Percentiles rank a stretch among this genome's conserved stretches.
These are phyloP conservation scores for Sporothrix mexicana DNA, from an alignment of 2,329 filamentous ascomycete genomes.

Conservation along the genomic window DNA sequence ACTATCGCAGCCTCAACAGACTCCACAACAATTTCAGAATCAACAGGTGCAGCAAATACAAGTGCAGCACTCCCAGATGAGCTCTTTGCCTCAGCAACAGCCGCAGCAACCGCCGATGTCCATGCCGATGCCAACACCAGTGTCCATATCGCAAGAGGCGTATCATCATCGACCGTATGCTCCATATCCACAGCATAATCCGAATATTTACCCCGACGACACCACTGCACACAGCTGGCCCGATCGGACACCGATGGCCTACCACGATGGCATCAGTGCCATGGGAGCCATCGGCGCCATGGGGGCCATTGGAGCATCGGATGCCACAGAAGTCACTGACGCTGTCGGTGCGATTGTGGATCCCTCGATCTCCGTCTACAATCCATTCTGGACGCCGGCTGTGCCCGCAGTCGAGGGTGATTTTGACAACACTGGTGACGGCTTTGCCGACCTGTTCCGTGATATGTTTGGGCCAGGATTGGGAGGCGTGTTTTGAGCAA, in stretches of 20 bases:
- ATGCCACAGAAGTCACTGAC: neutral
- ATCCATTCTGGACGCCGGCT: slow-evolving; percentile 3
- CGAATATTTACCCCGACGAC: no score
- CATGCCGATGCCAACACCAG: neutral
- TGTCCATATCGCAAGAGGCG: neutral
- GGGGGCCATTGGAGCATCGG: neutral
- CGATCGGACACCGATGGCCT: neutral
- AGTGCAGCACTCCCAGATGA: neutral
- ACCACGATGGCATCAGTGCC: neutral
- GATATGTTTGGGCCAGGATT: slow-evolving; percentile 16
- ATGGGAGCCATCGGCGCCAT: neutral
- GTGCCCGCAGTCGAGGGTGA: neutral
- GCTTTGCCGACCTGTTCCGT: neutral
- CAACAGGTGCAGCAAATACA: neutral
- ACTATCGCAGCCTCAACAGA: neutral
- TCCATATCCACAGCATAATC: neutral
- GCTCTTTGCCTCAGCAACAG: neutral
- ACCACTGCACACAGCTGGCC: neutral
- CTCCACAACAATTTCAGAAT: neutral
- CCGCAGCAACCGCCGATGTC: neutral
- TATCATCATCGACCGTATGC: neutral
- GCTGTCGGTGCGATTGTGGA: neutral
- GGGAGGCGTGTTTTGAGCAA: neutral
- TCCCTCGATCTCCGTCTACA: neutral
- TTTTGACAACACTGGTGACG: neutral